Evolutionary conservation across 345 rosid species (phyloP).

Genomic region (Lepidium africanum): DNA sequence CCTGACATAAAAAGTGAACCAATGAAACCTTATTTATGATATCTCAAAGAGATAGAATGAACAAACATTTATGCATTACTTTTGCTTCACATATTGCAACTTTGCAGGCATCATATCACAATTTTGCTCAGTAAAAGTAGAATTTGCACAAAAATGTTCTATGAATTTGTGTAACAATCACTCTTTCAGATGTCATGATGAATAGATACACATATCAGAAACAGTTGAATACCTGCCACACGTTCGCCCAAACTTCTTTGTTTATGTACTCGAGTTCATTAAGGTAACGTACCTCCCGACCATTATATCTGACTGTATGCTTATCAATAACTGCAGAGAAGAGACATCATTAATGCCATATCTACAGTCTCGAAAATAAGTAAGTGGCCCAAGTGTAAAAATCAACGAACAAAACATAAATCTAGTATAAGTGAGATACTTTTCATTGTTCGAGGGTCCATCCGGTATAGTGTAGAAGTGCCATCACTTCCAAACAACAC

Average conservation of each 20-base stretch:
- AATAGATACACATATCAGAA: neutral
- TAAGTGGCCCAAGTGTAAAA: neutral
- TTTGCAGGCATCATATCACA: neutral
- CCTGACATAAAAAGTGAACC: neutral
- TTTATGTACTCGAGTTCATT: constrained; percentile 87
- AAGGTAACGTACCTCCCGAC: constrained; percentile 53
- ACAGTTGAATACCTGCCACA: constrained; percentile 61
- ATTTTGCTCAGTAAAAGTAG: neutral
- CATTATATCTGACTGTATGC: constrained; percentile 46
- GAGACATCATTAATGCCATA: neutral
- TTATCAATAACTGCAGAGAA: constrained; percentile 48
- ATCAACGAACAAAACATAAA: constrained; percentile 1
- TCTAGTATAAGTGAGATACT: constrained; percentile 32
- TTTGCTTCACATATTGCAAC: neutral
- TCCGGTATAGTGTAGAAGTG: constrained; percentile 66
- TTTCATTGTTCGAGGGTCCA: constrained; percentile 64
- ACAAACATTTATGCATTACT: neutral
- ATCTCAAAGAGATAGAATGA: neutral
- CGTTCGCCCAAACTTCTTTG: constrained; percentile 94
- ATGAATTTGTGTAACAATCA: neutral
- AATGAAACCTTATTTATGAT: neutral
- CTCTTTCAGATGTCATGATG: neutral
- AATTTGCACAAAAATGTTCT: neutral
- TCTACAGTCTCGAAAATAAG: neutral
- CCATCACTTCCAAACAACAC: constrained; percentile 87